Percentiles rank a stretch among this genome's conserved stretches.
Conservation (phyloP, 2,329 filamentous ascomycete species). For the Chaetomium strumarium region DNA sequence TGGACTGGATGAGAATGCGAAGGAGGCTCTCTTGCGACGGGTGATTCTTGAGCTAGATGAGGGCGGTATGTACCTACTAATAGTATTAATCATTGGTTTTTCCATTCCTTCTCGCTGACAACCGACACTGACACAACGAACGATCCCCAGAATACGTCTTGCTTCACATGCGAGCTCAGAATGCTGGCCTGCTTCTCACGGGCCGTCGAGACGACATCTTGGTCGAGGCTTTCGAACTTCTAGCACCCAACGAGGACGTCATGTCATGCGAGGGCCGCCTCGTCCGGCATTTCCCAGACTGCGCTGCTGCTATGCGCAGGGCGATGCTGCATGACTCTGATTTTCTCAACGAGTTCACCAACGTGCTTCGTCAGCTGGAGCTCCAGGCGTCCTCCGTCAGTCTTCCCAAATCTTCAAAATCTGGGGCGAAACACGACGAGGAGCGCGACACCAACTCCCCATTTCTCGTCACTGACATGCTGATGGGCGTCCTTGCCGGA, state of each 20-base stretch:
- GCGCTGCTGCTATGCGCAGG: conserved; percentile 6
- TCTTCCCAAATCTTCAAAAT: conserved; percentile 14
- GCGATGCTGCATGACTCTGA: background rate
- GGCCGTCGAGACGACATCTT: conserved; percentile 5
- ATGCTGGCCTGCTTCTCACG: conserved; percentile 20
- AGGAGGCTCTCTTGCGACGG: background rate
- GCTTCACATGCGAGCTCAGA: conserved; percentile 18
- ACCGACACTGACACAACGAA: background rate
- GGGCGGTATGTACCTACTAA: conserved; percentile 15
- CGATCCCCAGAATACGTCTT: conserved; percentile 7
- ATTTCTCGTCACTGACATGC: conserved; percentile 14
- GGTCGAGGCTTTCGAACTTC: conserved; percentile 21
- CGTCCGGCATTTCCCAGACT: conserved; percentile 19
- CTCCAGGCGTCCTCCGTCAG: conserved; percentile 2
- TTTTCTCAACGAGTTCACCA: conserved; percentile 5
- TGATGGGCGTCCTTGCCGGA: conserved; percentile 11
- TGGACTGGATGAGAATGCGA: conserved; percentile 11
- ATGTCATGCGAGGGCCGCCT: conserved; percentile 19
- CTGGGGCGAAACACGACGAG: conserved; percentile 1
- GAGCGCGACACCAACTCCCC: conserved; percentile 17
- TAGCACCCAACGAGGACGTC: conserved; percentile 17
- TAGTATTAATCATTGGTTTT: background rate
- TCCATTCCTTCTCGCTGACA: background rate
- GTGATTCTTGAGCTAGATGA: conserved; percentile 11
- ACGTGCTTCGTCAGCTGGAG: conserved; percentile 10